Percentiles rank a stretch among this genome's conserved stretches.
Conservation (phyloP, 306 rosid genomes). For the Aeschynomene evenia region DNA sequence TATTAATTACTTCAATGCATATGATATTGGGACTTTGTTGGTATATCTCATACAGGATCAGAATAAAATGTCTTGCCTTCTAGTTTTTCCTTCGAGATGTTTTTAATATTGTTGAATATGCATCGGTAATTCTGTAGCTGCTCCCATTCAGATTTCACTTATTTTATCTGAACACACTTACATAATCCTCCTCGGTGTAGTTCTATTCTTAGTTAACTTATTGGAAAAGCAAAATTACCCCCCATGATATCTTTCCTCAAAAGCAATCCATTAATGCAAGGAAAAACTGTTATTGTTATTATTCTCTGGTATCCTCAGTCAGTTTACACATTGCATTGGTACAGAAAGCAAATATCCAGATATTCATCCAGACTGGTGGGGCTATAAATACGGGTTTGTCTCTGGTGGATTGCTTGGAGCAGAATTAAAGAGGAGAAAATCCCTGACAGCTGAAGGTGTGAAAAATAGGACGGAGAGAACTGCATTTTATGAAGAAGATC, state of each 20-base stretch:
- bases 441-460: constrained; percentile 26
- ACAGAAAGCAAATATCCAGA: constrained; percentile 47
- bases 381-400: constrained; percentile 68
- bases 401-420: constrained; percentile 96
- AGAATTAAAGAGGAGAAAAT: constrained; percentile 52
- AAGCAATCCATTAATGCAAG: neutral
- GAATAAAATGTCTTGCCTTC: neutral
- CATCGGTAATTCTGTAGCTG: neutral
- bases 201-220: neutral
- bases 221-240: neutral
- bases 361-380: constrained; percentile 88
- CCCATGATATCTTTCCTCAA: neutral
- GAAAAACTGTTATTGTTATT: neutral
- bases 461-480: constrained; percentile 54
- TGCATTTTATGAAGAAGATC: constrained; percentile 84
- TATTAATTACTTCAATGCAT: neutral
- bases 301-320: constrained; percentile 19
- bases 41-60: neutral
- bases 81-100: neutral
- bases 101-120: neutral
- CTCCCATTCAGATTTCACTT: neutral
- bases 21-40: neutral
- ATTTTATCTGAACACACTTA: neutral
- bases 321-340: constrained; percentile 24
- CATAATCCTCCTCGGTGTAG: neutral